Percentiles rank a stretch among this genome's conserved stretches.
phyloP scores from a whole-genome alignment of 257 asterid genomes.

The Solanum medicagineum region DNA sequence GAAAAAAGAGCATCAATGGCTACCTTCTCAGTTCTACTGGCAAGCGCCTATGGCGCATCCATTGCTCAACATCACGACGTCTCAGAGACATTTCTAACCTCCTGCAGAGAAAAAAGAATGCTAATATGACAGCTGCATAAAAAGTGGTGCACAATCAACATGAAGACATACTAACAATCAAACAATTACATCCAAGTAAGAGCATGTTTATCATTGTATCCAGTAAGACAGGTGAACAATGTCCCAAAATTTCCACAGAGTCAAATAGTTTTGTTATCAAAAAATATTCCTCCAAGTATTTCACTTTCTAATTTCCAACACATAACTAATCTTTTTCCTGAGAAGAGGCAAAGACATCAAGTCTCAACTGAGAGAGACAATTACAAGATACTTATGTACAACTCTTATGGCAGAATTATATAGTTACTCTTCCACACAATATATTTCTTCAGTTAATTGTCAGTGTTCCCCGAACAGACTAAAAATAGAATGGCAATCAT shows the following conservation, averaged over 20 bases:
- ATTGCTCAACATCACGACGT: slow-evolving; percentile 85
- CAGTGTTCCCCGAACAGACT: neutral
- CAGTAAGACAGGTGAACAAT: neutral
- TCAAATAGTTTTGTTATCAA: neutral
- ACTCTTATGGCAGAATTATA: neutral
- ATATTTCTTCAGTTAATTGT: neutral
- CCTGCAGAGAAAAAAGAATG: slow-evolving; percentile 26
- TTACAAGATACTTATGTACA: neutral
- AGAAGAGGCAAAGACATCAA: neutral
- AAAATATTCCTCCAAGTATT: neutral
- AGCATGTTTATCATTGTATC: neutral
- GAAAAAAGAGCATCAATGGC: neutral
- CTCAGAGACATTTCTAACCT: slow-evolving; percentile 72
- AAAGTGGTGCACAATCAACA: neutral
- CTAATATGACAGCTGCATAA: neutral
- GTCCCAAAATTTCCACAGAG: neutral
- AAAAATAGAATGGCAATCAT: neutral
- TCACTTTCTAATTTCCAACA: neutral
- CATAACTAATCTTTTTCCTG: neutral
- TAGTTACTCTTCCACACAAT: neutral
- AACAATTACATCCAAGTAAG: neutral
- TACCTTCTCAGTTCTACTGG: slow-evolving; percentile 69
- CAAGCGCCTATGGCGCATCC: slow-evolving; percentile 95
- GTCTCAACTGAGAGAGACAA: neutral
- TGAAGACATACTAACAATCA: neutral